phyloP scores from a whole-genome alignment of 192 early-diverging fungal species.

The Linnemannia zychae region DNA sequence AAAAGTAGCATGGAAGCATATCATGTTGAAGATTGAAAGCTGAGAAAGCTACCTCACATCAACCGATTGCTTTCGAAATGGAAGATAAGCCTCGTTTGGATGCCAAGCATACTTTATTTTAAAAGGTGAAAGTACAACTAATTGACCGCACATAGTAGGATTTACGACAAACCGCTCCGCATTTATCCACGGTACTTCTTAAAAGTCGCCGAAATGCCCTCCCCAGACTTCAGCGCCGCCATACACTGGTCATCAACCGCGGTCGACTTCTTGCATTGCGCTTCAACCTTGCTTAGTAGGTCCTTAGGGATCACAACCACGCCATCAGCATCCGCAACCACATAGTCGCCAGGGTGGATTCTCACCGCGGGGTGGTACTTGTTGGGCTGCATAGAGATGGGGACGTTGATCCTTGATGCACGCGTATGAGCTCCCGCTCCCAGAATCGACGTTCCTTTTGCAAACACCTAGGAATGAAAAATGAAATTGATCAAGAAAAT shows the following conservation, averaged over 20 bases:
- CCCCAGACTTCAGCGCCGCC: constrained; percentile 61
- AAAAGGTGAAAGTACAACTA: too few relatives aligned
- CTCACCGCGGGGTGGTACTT: constrained; percentile 55
- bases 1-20: too few relatives aligned
- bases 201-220: constrained; percentile 63
- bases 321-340: constrained; percentile 69
- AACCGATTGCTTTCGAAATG: too few relatives aligned
- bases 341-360: constrained; percentile 67
- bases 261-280: constrained; percentile 60
- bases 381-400: constrained; percentile 61
- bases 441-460: constrained; percentile 63
- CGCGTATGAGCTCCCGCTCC: constrained; percentile 61
- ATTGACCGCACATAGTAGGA: too few relatives aligned
- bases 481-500: not conserved
- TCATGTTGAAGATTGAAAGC: too few relatives aligned
- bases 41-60: too few relatives aligned
- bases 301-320: constrained; percentile 66
- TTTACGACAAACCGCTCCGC: too few relatives aligned
- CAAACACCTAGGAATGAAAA: constrained; percentile 62
- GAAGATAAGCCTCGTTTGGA: too few relatives aligned
- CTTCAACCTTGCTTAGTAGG: constrained; percentile 58
- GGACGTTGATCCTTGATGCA: constrained; percentile 59
- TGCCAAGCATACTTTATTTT: too few relatives aligned
- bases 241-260: constrained; percentile 66
- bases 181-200: constrained; percentile 62